These are phyloP conservation scores for Metarhizium sp. DNA, from an alignment of 2,329 filamentous ascomycete genomes.

Conservation along the genomic window DNA sequence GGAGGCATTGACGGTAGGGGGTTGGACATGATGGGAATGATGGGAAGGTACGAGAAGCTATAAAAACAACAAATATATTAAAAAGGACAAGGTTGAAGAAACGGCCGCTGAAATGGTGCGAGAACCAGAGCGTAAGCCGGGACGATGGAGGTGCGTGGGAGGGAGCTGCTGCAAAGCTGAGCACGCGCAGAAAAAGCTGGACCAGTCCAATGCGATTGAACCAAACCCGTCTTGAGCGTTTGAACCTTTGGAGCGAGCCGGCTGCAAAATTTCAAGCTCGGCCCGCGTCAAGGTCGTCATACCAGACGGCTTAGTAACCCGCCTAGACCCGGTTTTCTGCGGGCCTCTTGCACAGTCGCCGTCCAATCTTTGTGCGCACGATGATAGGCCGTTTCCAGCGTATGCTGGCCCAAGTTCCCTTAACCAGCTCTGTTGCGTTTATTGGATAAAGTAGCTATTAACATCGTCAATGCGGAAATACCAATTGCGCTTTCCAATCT, in stretches of 20 bases:
- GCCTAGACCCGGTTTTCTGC: background rate
- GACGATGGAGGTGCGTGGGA: conserved; percentile 12
- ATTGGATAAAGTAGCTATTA: too few species aligned
- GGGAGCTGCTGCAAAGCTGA: conserved; percentile 11
- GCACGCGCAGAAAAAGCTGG: conserved; percentile 16
- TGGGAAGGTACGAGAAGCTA: conserved; percentile 13
- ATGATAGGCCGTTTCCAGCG: too few species aligned
- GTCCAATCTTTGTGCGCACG: too few species aligned
- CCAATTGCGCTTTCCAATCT: too few species aligned
- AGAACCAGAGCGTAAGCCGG: conserved; percentile 6
- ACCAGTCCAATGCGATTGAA: background rate
- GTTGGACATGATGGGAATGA: conserved; percentile 31
- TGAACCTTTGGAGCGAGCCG: background rate
- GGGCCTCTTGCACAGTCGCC: background rate
- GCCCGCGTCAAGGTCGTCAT: conserved; percentile 9
- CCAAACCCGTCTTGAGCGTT: too few species aligned
- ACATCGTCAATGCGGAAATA: too few species aligned
- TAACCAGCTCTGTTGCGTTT: too few species aligned
- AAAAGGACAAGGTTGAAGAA: conserved; percentile 15
- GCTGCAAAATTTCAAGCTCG: conserved; percentile 3
- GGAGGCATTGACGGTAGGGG: conserved; percentile 40
- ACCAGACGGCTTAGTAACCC: conserved; percentile 7
- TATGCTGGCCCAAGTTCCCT: too few species aligned
- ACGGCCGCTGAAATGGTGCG: conserved; percentile 14
- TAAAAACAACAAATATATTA: conserved; percentile 11